Evolutionary conservation across 1,139 yeast genomes (phyloP).

Genomic region (Wickerhamiella pararugosa): DNA sequence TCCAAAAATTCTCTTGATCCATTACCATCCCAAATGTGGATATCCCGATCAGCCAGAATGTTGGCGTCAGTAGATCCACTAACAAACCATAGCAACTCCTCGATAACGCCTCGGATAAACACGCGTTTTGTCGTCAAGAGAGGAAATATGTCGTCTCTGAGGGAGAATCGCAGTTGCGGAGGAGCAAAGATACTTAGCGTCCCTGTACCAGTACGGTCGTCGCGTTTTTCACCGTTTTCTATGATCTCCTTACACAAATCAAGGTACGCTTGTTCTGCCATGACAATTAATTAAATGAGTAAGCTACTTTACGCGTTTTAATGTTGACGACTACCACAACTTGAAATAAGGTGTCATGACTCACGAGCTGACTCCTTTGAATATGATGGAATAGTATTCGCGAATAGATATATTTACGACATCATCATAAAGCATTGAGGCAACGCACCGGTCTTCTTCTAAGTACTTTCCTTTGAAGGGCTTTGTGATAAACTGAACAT

Average conservation of each 20-base stretch:
- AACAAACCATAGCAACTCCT: constrained; percentile 86
- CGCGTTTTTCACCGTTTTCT: constrained; percentile 72
- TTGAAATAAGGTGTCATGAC: too few relatives aligned
- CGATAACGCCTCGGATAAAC: constrained; percentile 74
- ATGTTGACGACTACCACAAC: too few relatives aligned
- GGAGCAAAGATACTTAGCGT: constrained; percentile 86
- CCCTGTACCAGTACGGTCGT: constrained; percentile 97
- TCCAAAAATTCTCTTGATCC: constrained; percentile 92
- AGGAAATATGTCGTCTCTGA: constrained; percentile 64
- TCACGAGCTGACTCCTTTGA: too few relatives aligned
- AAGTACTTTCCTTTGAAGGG: too few relatives aligned
- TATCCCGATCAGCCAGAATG: constrained; percentile 62
- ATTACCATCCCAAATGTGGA: constrained; percentile 96
- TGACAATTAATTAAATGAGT: not conserved
- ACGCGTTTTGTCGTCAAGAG: constrained; percentile 85
- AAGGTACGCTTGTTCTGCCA: constrained; percentile 64
- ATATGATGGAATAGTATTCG: too few relatives aligned
- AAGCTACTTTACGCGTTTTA: too few relatives aligned
- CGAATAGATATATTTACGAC: too few relatives aligned
- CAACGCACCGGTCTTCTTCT: too few relatives aligned
- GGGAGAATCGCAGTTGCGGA: constrained; percentile 76
- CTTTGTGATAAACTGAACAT: too few relatives aligned
- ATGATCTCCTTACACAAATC: constrained; percentile 69
- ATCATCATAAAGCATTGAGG: too few relatives aligned
- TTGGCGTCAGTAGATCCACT: constrained; percentile 83